phyloP scores from a whole-genome alignment of 495 filamentous ascomycete species.

The Talaromyces trachyspermus region DNA sequence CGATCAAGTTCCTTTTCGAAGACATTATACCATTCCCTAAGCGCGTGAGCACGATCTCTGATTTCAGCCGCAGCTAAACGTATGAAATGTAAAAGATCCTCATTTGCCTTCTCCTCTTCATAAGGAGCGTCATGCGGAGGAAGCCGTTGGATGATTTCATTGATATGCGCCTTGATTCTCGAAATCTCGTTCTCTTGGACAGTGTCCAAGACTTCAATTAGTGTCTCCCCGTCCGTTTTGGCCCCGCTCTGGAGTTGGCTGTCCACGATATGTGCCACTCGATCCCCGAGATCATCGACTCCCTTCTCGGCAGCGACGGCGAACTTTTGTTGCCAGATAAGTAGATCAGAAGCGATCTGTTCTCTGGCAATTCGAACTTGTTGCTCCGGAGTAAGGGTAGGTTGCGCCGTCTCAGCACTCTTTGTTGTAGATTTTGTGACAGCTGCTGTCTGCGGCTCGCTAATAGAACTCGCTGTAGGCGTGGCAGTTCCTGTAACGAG shows the following conservation, averaged over 20 bases:
- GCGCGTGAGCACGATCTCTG: constrained; percentile 70
- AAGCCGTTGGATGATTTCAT: constrained; percentile 48
- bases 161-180: constrained; percentile 60
- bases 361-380: constrained; percentile 50
- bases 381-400: constrained; percentile 31
- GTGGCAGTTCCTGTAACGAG: not conserved
- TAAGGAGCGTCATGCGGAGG: constrained; percentile 46
- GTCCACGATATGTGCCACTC: constrained; percentile 71
- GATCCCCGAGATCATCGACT: constrained; percentile 56
- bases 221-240: constrained; percentile 56
- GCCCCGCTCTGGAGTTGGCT: constrained; percentile 60
- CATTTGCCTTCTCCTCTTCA: constrained; percentile 49
- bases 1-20: constrained; percentile 64
- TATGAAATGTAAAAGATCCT: constrained; percentile 57
- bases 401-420: constrained; percentile 14
- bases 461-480: not conserved
- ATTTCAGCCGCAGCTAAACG: constrained; percentile 68
- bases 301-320: constrained; percentile 74
- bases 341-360: constrained; percentile 69
- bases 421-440: constrained; percentile 19
- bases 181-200: constrained; percentile 53
- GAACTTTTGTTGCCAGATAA: constrained; percentile 80
- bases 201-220: constrained; percentile 61
- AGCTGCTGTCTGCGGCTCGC: constrained; percentile 13
- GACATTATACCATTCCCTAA: constrained; percentile 69